These are phyloP conservation scores for Aspergillus sparsus DNA, from an alignment of 495 filamentous ascomycete species.

Conservation along the genomic window DNA sequence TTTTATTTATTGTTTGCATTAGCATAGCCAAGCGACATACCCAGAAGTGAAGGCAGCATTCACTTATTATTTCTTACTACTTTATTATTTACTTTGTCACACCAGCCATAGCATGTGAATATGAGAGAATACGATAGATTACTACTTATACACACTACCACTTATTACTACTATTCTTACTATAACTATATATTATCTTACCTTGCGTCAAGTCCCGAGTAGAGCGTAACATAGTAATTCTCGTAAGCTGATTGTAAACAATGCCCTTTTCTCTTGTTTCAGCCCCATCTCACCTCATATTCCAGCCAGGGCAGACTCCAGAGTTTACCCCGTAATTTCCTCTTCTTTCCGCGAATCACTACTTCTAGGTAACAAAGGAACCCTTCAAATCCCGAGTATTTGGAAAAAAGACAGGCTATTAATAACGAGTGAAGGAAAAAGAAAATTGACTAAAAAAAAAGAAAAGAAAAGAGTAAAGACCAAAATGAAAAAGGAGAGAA, in stretches of 20 bases:
- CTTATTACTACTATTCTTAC: conserved; percentile 3
- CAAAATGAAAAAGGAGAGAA: background rate
- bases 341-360: too few species aligned
- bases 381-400: background rate
- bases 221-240: background rate
- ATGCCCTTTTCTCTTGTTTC: too few species aligned
- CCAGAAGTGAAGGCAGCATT: conserved; percentile 11
- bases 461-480: background rate
- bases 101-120: conserved; percentile 8
- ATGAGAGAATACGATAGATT: conserved; percentile 2
- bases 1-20: conserved; percentile 16
- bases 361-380: too few species aligned
- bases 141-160: background rate
- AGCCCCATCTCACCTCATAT: too few species aligned
- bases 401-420: too few species aligned
- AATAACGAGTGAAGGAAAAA: background rate
- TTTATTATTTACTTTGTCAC: background rate
- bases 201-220: background rate
- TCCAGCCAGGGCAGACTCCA: too few species aligned
- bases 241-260: background rate
- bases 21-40: conserved; percentile 28
- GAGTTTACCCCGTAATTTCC: too few species aligned
- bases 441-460: background rate
- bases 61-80: too few species aligned
- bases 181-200: background rate